Conservation (phyloP, 306 rosid species). For the Lagenaria siceraria region DNA sequence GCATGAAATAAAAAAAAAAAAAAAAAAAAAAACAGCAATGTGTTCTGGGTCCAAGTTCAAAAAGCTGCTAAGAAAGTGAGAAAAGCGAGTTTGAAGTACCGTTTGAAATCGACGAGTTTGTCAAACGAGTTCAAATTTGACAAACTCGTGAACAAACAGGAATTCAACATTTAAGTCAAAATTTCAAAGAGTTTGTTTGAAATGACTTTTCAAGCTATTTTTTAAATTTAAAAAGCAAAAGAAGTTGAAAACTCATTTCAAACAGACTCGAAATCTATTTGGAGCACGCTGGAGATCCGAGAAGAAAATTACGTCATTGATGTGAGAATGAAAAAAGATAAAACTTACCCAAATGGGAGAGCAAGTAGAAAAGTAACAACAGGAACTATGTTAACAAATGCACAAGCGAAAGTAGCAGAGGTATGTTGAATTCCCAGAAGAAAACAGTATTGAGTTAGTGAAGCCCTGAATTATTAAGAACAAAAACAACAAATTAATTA, state of each 20-base stretch:
- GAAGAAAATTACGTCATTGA: not conserved
- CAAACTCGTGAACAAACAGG: not conserved
- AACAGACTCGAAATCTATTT: not conserved
- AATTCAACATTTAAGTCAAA: not conserved
- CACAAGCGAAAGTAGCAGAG: slow-evolving; percentile 81
- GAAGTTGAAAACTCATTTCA: no score
- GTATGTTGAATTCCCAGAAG: slow-evolving; percentile 83
- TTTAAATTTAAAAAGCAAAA: no score
- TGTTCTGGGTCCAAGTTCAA: not conserved
- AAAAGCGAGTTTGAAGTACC: not conserved
- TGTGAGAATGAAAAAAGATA: not conserved
- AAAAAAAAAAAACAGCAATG: no score
- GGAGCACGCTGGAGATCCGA: no score
- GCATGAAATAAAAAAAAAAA: not conserved
- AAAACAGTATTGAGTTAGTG: slow-evolving; percentile 69
- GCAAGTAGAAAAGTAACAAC: slow-evolving; percentile 66
- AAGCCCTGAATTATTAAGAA: slow-evolving; percentile 32
- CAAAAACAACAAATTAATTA: not conserved
- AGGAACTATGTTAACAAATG: slow-evolving; percentile 77
- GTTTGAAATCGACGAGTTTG: not conserved
- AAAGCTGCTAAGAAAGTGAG: not conserved
- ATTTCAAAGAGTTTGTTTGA: not conserved
- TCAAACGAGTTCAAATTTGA: not conserved
- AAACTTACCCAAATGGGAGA: slow-evolving; percentile 62
- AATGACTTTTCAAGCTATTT: not conserved